phyloP scores from a whole-genome alignment of 2,329 filamentous ascomycete genomes.

The Verruconis gallopava region DNA sequence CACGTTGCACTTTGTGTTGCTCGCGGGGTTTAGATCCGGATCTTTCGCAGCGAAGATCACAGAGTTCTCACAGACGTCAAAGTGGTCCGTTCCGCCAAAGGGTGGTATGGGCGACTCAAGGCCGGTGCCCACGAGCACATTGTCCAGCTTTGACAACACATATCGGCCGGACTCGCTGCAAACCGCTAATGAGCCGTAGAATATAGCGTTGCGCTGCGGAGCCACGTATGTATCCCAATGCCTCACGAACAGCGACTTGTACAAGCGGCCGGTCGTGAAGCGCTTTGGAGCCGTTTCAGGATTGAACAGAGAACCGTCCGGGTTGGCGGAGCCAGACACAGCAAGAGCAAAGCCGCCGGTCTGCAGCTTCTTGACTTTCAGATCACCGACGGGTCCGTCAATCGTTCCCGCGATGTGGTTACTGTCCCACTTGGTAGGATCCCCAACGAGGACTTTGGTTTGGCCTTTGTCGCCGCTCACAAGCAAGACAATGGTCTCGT shows the following conservation, averaged over 20 bases:
- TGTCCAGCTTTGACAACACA: conserved; percentile 38
- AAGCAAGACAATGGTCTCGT: conserved; percentile 49
- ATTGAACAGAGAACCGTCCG: conserved; percentile 58
- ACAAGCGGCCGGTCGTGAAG: conserved; percentile 54
- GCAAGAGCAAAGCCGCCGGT: conserved; percentile 31
- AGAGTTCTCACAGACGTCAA: conserved; percentile 55
- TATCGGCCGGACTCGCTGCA: conserved; percentile 21
- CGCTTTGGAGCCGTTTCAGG: conserved; percentile 46
- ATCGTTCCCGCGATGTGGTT: conserved; percentile 30
- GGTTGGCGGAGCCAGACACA: conserved; percentile 48
- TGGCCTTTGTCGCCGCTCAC: conserved; percentile 28
- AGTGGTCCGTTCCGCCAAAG: conserved; percentile 70
- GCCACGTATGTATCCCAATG: conserved; percentile 73
- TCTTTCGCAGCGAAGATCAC: conserved; percentile 67
- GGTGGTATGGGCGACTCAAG: conserved; percentile 59
- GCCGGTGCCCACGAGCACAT: conserved; percentile 46
- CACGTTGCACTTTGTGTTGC: conserved; percentile 70
- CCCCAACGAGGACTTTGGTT: conserved; percentile 26
- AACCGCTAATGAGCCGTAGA: conserved; percentile 49
- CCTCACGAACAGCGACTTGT: conserved; percentile 62
- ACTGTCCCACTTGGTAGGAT: conserved; percentile 19
- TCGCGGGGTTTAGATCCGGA: conserved; percentile 54
- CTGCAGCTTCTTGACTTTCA: conserved; percentile 31
- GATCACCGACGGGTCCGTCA: conserved; percentile 34
- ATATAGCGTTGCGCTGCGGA: conserved; percentile 57